Evolutionary conservation across 805 yeast genomes (phyloP), one percentile per base, ranked within the genome.

Genomic region (Candida nemodendra): DNA sequence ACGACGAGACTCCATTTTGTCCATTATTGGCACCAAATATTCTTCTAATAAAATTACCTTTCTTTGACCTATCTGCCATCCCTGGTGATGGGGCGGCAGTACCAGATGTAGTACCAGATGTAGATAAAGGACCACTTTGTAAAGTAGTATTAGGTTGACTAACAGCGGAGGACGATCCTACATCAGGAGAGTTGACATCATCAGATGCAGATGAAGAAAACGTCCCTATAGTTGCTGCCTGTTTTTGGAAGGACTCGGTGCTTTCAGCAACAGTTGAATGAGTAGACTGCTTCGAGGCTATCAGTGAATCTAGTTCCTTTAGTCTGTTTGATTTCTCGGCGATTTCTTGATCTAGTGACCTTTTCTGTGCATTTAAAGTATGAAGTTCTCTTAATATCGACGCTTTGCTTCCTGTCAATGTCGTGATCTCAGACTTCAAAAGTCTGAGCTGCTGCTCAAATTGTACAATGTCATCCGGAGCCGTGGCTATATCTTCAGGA

Each of bases 351-450:
- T 60, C 62, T 35, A 87, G 59, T 13, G 62, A 58, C 23, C 63
- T 66, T 59, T 74, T 81, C 32, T 72, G 71, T 0, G 50, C 42
- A 21, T 62, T 69, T 44, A 88, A 62, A 14, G 64, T 71, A 32
- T 68, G 72, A 11, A 84, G 68, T 27, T 83, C 88, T 29, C 62
- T 65, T 15, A 64, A 40, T 24, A 81, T 47, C 5, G 57, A 57
- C 2, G 71, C 66, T 45, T 73, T 77, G 1, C 67, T 61, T 2
- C 66, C 35, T 2, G 57, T 53, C 38, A 75, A 54, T 18, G 65
- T 61, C 19, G 59, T 52, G 13, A 76, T 47, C 41, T 76, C 81
- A 16, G 53, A 42, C 44, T 62, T 71, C 35, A 70, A 37, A 18
- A 53, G 39, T 25, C 61, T 54, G 38, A 71, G 48, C 37, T 68